phyloP scores from a whole-genome alignment of 2,329 filamentous ascomycete species.

The Aspergillus sp. region DNA sequence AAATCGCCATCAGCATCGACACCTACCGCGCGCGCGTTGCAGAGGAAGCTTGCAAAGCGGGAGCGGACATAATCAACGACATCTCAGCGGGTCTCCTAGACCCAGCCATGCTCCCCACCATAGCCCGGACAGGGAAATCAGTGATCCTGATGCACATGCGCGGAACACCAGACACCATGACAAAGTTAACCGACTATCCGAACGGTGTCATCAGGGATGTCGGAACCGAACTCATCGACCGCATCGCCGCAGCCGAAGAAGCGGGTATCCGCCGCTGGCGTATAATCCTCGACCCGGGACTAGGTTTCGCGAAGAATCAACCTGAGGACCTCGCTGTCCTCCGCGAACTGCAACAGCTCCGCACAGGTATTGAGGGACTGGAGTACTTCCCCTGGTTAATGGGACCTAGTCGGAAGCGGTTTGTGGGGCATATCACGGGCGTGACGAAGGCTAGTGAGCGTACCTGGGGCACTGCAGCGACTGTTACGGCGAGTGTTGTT shows the following conservation, averaged over 20 bases:
- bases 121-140: slow-evolving; percentile 69
- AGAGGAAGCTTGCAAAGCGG: slow-evolving; percentile 64
- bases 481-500: slow-evolving; percentile 75
- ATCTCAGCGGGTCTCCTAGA: slow-evolving; percentile 79
- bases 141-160: slow-evolving; percentile 92
- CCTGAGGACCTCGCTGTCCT: slow-evolving; percentile 78
- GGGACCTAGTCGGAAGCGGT: slow-evolving; percentile 81
- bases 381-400: slow-evolving; percentile 78
- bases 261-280: slow-evolving; percentile 88
- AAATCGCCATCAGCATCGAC: slow-evolving; percentile 77
- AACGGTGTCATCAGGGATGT: slow-evolving; percentile 60
- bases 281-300: slow-evolving; percentile 86
- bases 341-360: slow-evolving; percentile 57
- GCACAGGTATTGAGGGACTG: slow-evolving; percentile 29
- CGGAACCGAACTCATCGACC: slow-evolving; percentile 59
- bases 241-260: slow-evolving; percentile 67
- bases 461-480: slow-evolving; percentile 79
- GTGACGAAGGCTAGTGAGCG: slow-evolving; percentile 64
- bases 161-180: slow-evolving; percentile 79
- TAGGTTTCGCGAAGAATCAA: slow-evolving; percentile 84
- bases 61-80: slow-evolving; percentile 92
- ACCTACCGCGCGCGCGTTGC: slow-evolving; percentile 87
- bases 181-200: slow-evolving; percentile 59
- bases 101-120: slow-evolving; percentile 70
- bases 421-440: slow-evolving; percentile 76